Conservation (phyloP, 208 protist species). For the Naegleria gruberi region DNA sequence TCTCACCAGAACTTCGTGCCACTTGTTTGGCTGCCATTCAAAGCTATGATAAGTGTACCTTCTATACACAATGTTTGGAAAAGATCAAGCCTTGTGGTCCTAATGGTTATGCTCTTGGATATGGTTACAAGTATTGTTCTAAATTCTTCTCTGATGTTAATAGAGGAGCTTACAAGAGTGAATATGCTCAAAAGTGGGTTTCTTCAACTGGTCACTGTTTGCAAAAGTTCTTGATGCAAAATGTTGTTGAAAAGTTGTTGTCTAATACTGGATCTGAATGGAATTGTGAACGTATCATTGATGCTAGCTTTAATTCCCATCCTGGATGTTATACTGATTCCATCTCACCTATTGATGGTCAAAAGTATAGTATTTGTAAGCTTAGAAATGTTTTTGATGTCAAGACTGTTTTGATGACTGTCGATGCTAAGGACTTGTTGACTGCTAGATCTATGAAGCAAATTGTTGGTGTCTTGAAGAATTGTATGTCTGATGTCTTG, state of each 20-base stretch:
- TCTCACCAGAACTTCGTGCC: neutral
- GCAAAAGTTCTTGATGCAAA: neutral
- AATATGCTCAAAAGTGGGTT: neutral
- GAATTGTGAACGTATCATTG: neutral
- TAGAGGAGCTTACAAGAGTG: neutral
- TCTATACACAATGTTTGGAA: conserved; percentile 15
- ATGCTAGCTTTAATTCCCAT: neutral
- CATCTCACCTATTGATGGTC: neutral
- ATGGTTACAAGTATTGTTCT: conserved; percentile 7
- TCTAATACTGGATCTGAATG: neutral
- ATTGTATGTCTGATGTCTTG: neutral
- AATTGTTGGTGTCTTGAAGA: neutral
- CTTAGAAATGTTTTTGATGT: neutral
- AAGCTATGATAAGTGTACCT: neutral
- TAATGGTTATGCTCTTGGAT: conserved; percentile 1
- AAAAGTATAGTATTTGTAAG: neutral
- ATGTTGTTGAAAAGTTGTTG: neutral
- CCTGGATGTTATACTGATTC: neutral
- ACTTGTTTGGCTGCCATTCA: neutral
- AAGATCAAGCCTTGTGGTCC: conserved; percentile 4
- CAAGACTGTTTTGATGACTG: neutral
- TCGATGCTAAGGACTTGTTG: neutral
- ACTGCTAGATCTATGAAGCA: neutral
- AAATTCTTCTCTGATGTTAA: neutral
- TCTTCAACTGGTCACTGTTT: neutral